phyloP scores from a whole-genome alignment of 1,139 yeast species.

The Candida pseudoviswanathii region DNA sequence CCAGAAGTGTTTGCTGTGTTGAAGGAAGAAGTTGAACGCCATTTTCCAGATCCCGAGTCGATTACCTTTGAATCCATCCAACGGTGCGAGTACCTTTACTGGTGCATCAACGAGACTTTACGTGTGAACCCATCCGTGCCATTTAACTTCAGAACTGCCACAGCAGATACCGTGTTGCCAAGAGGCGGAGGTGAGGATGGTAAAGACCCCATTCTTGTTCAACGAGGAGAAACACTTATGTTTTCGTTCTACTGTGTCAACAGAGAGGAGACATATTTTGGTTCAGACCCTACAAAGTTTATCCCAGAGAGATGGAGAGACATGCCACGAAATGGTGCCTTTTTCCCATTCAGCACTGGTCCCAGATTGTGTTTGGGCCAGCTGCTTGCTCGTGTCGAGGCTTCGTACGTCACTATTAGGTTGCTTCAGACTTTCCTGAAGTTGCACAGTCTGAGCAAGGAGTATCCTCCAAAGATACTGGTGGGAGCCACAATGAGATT shows the following conservation, averaged over 20 bases:
- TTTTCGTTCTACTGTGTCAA: conserved; percentile 49
- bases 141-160: conserved; percentile 45
- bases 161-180: conserved; percentile 45
- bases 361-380: conserved; percentile 40
- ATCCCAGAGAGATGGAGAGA: conserved; percentile 52
- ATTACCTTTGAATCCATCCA: conserved; percentile 50
- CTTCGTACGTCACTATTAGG: conserved; percentile 34
- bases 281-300: conserved; percentile 46
- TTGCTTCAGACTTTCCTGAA: conserved; percentile 27
- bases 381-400: conserved; percentile 41
- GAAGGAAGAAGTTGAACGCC: conserved; percentile 21
- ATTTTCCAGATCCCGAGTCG: conserved; percentile 25
- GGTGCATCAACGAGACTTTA: conserved; percentile 49
- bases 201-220: conserved; percentile 42
- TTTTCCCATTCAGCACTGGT: conserved; percentile 38
- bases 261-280: conserved; percentile 44
- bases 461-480: conserved; percentile 23
- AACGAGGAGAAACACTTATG: conserved; percentile 44
- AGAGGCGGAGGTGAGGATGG: conserved; percentile 52
- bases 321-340: conserved; percentile 22
- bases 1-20: conserved; percentile 26
- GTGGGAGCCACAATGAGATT: conserved; percentile 25
- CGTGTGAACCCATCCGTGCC: conserved; percentile 60
- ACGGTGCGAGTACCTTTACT: conserved; percentile 47
- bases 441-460: conserved; percentile 12